Evolutionary conservation across 2,329 filamentous ascomycete species (phyloP).

Genomic region (Corynespora cassiicola): DNA sequence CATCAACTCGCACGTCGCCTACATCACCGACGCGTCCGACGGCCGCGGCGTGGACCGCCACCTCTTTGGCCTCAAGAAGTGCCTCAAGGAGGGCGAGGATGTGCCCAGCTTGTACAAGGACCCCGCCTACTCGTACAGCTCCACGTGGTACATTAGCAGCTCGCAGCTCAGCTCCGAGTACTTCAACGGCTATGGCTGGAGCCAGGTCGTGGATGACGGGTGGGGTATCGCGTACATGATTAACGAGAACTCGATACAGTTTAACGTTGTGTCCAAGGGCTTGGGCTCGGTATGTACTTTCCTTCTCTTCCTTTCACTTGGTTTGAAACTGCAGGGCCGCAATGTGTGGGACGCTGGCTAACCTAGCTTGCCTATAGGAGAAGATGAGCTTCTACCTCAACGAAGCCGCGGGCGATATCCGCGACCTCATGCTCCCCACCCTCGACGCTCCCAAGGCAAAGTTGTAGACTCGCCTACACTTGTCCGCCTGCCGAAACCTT

Average conservation of each 20-base stretch:
- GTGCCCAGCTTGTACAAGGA: constrained; percentile 85
- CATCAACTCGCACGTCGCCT: constrained; percentile 82
- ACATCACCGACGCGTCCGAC: constrained; percentile 87
- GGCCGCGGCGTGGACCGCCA: constrained; percentile 95
- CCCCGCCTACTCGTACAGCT: constrained; percentile 81
- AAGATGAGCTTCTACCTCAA: constrained; percentile 96
- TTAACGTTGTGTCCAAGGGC: constrained; percentile 96
- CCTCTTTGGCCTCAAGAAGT: constrained; percentile 95
- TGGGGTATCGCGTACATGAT: constrained; percentile 99
- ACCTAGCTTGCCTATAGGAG: constrained; percentile 53
- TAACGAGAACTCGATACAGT: constrained; percentile 98
- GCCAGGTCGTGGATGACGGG: constrained; percentile 92
- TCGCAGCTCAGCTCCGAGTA: constrained; percentile 94
- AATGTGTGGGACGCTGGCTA: too few species aligned
- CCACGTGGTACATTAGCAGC: constrained; percentile 87
- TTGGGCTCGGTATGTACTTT: constrained; percentile 68
- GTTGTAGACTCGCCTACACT: constrained; percentile 74
- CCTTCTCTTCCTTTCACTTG: background rate
- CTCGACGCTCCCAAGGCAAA: constrained; percentile 85
- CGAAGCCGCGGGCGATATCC: constrained; percentile 88
- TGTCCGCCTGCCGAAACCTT: too few species aligned
- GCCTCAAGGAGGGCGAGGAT: constrained; percentile 80
- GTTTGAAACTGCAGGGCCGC: too few species aligned
- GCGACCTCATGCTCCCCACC: constrained; percentile 83
- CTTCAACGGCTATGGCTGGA: constrained; percentile 99